phyloP scores from a whole-genome alignment of 140 eudicot genomes.

The Cichorium intybus region DNA sequence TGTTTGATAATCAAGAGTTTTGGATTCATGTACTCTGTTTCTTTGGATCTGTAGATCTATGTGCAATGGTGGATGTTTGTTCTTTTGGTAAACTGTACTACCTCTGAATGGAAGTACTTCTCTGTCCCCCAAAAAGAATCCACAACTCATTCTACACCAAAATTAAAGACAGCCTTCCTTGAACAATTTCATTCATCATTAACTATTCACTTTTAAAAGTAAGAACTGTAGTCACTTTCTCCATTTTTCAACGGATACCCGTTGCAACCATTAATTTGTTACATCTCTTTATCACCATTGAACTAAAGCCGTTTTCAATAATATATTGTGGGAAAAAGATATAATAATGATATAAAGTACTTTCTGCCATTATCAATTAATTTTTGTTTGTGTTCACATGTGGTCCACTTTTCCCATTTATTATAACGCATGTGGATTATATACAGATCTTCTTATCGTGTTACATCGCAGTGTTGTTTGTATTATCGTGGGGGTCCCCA shows the following conservation, averaged over 20 bases:
- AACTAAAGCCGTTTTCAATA: conserved; percentile 6
- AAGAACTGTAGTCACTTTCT: not conserved
- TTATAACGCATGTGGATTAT: not conserved
- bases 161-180: not conserved
- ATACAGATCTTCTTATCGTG: conserved; percentile 2
- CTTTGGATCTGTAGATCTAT: conserved; percentile 6
- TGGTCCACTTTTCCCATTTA: conserved; percentile 10
- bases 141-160: not conserved
- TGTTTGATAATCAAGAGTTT: not conserved
- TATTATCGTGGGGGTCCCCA: conserved; percentile 8
- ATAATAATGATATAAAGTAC: conserved; percentile 1
- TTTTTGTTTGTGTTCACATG: not conserved
- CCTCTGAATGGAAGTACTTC: not conserved
- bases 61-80: conserved; percentile 9
- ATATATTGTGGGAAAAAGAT: conserved; percentile 16
- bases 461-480: conserved; percentile 6
- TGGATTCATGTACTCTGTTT: conserved; percentile 2
- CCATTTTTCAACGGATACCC: not conserved
- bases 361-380: conserved; percentile 14
- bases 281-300: conserved; percentile 1
- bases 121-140: not conserved
- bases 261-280: not conserved
- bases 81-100: not conserved
- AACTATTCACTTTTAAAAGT: no score
- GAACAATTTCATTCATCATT: not conserved